phyloP scores from a whole-genome alignment of 2,329 filamentous ascomycete species.

The Nakataea oryzae region DNA sequence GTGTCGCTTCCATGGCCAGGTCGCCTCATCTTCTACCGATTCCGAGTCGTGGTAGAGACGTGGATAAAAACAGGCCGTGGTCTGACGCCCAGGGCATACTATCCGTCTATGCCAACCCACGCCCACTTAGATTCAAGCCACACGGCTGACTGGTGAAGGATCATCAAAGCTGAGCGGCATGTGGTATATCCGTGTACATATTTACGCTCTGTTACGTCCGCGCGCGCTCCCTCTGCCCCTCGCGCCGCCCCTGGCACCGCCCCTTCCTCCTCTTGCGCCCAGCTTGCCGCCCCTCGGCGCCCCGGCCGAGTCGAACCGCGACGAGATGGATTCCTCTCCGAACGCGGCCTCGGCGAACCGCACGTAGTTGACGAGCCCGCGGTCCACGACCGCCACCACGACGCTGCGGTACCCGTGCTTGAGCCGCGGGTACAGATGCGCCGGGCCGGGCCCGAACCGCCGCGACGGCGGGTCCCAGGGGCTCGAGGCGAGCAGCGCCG shows the following conservation, averaged over 20 bases:
- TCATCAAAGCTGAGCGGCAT: too few relatives aligned
- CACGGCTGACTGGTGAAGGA: too few relatives aligned
- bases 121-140: too few relatives aligned
- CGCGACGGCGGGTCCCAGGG: slow-evolving; percentile 52
- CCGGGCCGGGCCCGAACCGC: slow-evolving; percentile 11
- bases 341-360: slow-evolving; percentile 73
- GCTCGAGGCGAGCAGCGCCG: slow-evolving; percentile 60
- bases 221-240: slow-evolving; percentile 28
- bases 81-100: background rate
- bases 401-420: slow-evolving; percentile 80
- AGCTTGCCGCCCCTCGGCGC: slow-evolving; percentile 26
- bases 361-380: slow-evolving; percentile 82
- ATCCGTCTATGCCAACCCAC: background rate
- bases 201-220: slow-evolving; percentile 10
- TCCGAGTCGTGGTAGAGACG: background rate
- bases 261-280: slow-evolving; percentile 18
- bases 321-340: slow-evolving; percentile 61
- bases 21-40: background rate
- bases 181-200: background rate
- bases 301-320: slow-evolving; percentile 34
- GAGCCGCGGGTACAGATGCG: slow-evolving; percentile 60
- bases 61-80: background rate
- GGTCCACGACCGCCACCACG: slow-evolving; percentile 78
- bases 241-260: slow-evolving; percentile 22
- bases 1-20: too few relatives aligned